Conservation (phyloP, 1,284 basidiomycete genomes). For the Athelia sp. region DNA sequence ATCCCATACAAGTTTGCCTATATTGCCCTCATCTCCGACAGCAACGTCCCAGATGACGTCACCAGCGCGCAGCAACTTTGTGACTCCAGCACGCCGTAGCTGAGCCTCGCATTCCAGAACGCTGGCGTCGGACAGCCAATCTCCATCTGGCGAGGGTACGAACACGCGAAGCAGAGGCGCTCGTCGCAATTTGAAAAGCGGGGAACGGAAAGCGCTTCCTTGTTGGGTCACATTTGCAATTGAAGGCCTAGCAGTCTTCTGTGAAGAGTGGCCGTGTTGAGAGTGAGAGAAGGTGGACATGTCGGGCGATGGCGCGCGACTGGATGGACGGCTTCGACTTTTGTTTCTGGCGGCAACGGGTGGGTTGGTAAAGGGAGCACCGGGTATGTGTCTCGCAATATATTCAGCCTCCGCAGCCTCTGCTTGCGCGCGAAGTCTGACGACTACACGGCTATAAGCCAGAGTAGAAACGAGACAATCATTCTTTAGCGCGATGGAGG, state of each 20-base stretch:
- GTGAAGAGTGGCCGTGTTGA: conserved; percentile 20
- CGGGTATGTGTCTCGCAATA: conserved; percentile 6
- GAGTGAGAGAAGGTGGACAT: conserved; percentile 42
- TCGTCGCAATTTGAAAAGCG: conserved; percentile 59
- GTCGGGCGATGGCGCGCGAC: conserved; percentile 61
- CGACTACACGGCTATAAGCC: conserved; percentile 69
- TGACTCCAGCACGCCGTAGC: conserved; percentile 58
- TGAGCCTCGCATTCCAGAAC: conserved; percentile 77
- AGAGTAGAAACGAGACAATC: conserved; percentile 54
- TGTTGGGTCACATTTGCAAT: neutral
- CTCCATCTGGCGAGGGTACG: conserved; percentile 75
- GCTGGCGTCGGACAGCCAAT: conserved; percentile 75
- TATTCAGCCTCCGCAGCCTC: conserved; percentile 39
- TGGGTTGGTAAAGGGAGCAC: conserved; percentile 1
- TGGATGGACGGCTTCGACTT: conserved; percentile 37
- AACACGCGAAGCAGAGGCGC: conserved; percentile 74
- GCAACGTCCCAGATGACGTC: conserved; percentile 82
- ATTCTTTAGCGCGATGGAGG: conserved; percentile 36
- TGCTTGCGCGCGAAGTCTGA: conserved; percentile 70
- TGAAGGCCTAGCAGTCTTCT: neutral
- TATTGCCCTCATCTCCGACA: conserved; percentile 77
- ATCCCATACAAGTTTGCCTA: conserved; percentile 76
- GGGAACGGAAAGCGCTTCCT: conserved; percentile 48
- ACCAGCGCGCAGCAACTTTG: conserved; percentile 56
- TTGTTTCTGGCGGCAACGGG: conserved; percentile 7